Percentiles rank a stretch among this genome's conserved stretches.
phyloP scores from a whole-genome alignment of 2,329 filamentous ascomycete species.

The Nemania bipapillata region DNA sequence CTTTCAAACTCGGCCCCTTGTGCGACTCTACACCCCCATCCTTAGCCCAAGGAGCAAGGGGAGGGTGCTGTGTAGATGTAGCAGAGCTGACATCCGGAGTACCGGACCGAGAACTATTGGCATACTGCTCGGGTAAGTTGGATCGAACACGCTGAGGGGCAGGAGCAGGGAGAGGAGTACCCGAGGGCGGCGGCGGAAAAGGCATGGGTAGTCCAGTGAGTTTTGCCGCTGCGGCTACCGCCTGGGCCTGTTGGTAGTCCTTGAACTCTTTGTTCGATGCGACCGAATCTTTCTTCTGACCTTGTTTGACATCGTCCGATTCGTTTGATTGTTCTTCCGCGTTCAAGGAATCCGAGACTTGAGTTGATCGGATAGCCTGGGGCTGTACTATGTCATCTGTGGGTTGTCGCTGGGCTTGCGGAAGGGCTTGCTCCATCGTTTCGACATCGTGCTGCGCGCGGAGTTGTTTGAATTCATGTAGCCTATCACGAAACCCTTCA shows the following conservation, averaged over 20 bases:
- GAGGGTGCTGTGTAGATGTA: constrained; percentile 65
- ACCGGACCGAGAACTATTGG: constrained; percentile 74
- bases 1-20: constrained; percentile 90
- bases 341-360: constrained; percentile 25
- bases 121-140: constrained; percentile 80
- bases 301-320: constrained; percentile 32
- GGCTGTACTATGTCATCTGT: constrained; percentile 32
- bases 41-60: constrained; percentile 94
- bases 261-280: constrained; percentile 67
- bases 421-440: constrained; percentile 51
- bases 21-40: constrained; percentile 75
- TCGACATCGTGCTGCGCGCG: constrained; percentile 76
- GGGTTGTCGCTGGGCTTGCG: constrained; percentile 13
- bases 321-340: constrained; percentile 33
- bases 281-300: constrained; percentile 41
- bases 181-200: constrained; percentile 75
- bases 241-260: constrained; percentile 72
- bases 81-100: constrained; percentile 70
- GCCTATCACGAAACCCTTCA: constrained; percentile 73
- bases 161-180: constrained; percentile 86
- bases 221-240: constrained; percentile 61
- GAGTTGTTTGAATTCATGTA: constrained; percentile 84
- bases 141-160: constrained; percentile 86
- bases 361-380: constrained; percentile 33
- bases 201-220: constrained; percentile 80